Evolutionary conservation across 495 filamentous ascomycete genomes (phyloP), one percentile per base, ranked within the genome.

Genomic region (Zalerion maritima): DNA sequence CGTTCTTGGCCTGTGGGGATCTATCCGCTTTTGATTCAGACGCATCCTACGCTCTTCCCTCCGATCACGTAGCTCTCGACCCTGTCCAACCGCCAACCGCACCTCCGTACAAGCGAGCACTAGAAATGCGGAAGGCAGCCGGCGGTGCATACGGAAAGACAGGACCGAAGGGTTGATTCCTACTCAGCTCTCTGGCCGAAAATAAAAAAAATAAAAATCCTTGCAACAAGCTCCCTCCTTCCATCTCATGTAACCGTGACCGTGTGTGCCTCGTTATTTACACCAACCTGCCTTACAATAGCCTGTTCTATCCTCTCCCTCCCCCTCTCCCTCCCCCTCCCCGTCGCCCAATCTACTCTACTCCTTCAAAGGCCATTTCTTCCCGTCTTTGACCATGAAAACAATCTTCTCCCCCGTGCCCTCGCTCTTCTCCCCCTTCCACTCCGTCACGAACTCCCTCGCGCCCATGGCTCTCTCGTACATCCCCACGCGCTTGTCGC

Each of bases 61-160:
- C 66, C 7, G 62, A 64, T 29, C 67, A 84, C 41, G 67, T 81
- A 22, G 82, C 73, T 30, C 69, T 94, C 18, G 86, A 93, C 48
- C 89, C 89, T 0, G 69, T 97, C n/a, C 89, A 94, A 38, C 87
- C 86, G 4, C 89, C 89, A 4, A 96, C 85, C 6, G 91, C 91
- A 5, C 89, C 89, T 2, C 91, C 89, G 0, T 97, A 97, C 37
- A 85, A 85, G 49, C 68, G 72, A 10, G 89, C 91, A 3, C 58
- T 97, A 34, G 89, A 97, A 49, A 54, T 91, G 57, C 68, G 83
- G 41, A 75, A 75, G 50, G 62, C 70, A 32, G 64, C 69, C 29
- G 81, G 83, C 9, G 82, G 82, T 11, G 74, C 77, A 1, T 85
- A 89, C 47, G 82, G 83, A 1, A 91, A 84, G 54, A 85, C 78